Base-by-base conservation (phyloP, 805 yeast genomes). In the Suhomyces canberraensis region DNA sequence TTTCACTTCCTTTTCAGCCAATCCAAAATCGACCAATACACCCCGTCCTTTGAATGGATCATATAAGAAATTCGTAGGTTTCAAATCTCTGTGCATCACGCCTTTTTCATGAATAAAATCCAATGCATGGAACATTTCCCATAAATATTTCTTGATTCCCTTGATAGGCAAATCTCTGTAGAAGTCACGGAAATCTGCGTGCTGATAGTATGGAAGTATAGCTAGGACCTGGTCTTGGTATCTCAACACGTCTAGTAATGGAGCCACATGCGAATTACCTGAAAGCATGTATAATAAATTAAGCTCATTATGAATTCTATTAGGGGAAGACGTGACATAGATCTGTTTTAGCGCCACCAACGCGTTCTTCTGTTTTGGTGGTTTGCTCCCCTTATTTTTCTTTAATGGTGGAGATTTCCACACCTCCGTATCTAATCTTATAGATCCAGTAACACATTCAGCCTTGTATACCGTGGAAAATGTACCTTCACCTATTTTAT, bases 271-370 rank as follows among this genome's bases (percentile, higher is more conserved):
- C 1, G 76, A 69, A 44, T 82, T 79, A 0, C 86, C 86, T 6
- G 81, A 71, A 34, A 87, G 60, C 43, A 73, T 74, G 54, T 84
- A 83, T 21, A 93, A 69, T 31, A 93, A 64, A 45, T 82, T 82
- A 45, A 93, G 73, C 59, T 93, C 99, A 57, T 90, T 90, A 49
- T 77, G 79, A 29, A 93, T 91, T 60, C 99, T 75, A 44, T 79
- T 81, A 0, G 98, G 97, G 6, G 97, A 88, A 1, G 96, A 86
- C 0, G 98, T 93, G 15, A 90, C 98, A 58, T 91, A 90, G 31
- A 93, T 88, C 52, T 93, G 78, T 57, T 93, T 93, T 47, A 93
- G 68, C 2, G 99, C 99, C 39, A 93, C 98, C 35, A 69, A 57
- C 30, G 69, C 70, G 47, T 56, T 69, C 45, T 59, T 66, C 40